Evolutionary conservation across 208 protist genomes (phyloP).

Genomic region (Crithidia fasciculata): DNA sequence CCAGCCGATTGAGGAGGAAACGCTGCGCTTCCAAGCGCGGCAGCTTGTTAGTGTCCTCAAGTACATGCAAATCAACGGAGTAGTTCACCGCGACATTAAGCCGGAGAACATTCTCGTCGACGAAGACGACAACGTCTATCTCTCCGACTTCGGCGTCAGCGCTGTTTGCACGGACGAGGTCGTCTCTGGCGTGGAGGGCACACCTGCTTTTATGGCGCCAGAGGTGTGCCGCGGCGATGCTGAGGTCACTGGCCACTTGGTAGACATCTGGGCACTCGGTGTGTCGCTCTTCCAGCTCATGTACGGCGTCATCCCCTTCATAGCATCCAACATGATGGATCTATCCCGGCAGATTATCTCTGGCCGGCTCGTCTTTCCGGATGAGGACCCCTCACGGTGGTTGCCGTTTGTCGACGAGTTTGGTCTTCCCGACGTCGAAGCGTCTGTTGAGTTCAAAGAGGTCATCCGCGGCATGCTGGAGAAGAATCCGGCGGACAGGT

Average conservation of each 20-base stretch:
- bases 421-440: not conserved
- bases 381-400: constrained; percentile 23
- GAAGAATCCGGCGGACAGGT: not conserved
- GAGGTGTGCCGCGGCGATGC: constrained; percentile 44
- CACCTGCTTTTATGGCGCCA: constrained; percentile 62
- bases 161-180: constrained; percentile 31
- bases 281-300: constrained; percentile 64
- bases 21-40: constrained; percentile 23
- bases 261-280: constrained; percentile 71
- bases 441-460: not conserved
- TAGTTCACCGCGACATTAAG: constrained; percentile 96
- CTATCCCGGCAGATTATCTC: constrained; percentile 41
- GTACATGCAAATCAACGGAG: constrained; percentile 41
- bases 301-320: constrained; percentile 61
- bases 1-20: constrained; percentile 33
- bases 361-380: constrained; percentile 43
- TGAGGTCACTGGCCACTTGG: constrained; percentile 29
- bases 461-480: not conserved
- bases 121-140: constrained; percentile 30
- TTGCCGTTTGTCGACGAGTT: constrained; percentile 6
- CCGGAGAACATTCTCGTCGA: constrained; percentile 93
- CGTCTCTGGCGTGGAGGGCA: constrained; percentile 50
- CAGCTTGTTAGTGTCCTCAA: constrained; percentile 49
- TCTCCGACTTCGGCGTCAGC: constrained; percentile 66
- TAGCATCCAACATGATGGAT: constrained; percentile 17